Base-by-base conservation (phyloP, 768 basidiomycete species). In the Termitomyces bulborhizus region DNA sequence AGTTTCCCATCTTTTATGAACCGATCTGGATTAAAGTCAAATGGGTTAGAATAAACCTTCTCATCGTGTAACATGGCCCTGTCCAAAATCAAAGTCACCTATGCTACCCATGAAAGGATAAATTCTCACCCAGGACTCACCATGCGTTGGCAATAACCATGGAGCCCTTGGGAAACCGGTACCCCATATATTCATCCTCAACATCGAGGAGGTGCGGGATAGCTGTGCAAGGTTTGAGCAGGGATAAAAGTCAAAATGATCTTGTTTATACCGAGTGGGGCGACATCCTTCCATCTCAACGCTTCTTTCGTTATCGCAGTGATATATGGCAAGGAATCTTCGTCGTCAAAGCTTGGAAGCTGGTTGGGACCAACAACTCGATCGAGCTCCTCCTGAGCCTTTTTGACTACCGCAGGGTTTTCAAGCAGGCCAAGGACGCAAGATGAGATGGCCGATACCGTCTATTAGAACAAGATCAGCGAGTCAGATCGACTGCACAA, bases 31-130 rank as follows among this genome's bases (percentile, higher is more conserved):
- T 63, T 58, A 59, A 75, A 75, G 6, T 13, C 37, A 1, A 63
- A 54, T 8, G 73, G 69, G 1, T 71, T 60, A 3, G 69, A 65
- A 54, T 73, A 76, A 24, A 60, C 57, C 7, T 57, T 53, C 54
- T 67, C 64, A 27, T 76, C 63, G 42, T 64, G 67, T 4, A 67
- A 56, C 31, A 76, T 70, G 6, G 67, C 67, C 75, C 73, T 75
- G 31, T 24, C 18, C 32, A 29, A 36, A 8, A n/a, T 52, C 24
- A 31, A 6, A 11, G 3, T 16, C 6, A 31, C 3, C 29, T 1
- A 3, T 2, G n/a, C 2, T 32, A 32, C 21, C 21, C 21, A 21
- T 21, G 21, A 21, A 21, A 21, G 21, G 21, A 2, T 1, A 16
- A 46, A 1, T 29, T 24, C 12, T 6, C 18, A 32, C 18, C 21